Evolutionary conservation across 164 flowering plant genomes (phyloP).

Genomic region (Magnolia kwangsiensis): DNA sequence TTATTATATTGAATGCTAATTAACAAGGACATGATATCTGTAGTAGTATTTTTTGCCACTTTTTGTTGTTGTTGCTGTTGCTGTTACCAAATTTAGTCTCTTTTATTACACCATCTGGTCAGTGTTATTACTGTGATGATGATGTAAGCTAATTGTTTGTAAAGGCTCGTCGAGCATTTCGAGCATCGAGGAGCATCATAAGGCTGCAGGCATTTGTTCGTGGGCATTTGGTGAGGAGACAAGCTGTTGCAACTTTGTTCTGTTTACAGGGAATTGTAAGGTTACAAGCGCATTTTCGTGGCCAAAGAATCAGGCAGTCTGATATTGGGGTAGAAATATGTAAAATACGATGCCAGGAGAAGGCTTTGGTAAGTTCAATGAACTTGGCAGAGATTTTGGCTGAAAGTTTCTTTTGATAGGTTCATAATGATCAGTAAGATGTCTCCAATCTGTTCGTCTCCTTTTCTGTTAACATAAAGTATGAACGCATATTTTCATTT

Average conservation of each 20-base stretch:
- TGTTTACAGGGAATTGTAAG: constrained; percentile 63
- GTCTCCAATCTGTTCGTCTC: background rate
- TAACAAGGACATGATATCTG: no score
- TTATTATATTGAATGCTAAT: no score
- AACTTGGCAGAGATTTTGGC: no score
- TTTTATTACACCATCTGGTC: background rate
- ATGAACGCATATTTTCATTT: no score
- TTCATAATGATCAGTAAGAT: background rate
- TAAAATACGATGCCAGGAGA: constrained; percentile 20
- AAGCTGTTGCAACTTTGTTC: constrained; percentile 64
- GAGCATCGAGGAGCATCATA: constrained; percentile 79
- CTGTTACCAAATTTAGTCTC: no score
- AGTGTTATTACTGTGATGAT: constrained; percentile 7
- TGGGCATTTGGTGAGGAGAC: constrained; percentile 84
- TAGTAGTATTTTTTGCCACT: no score
- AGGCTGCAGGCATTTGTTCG: constrained; percentile 91
- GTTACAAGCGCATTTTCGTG: constrained; percentile 71
- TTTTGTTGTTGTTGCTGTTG: no score
- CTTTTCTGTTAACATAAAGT: no score
- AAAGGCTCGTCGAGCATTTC: constrained; percentile 86
- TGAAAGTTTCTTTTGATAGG: background rate
- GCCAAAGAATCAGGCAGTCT: constrained; percentile 46
- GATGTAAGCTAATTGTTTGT: constrained; percentile 17
- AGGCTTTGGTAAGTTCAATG: constrained; percentile 34
- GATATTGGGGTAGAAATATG: constrained; percentile 38